These are phyloP conservation scores for Pseudoneurospora amorphoporcata DNA, from an alignment of 495 filamentous ascomycete genomes.

Conservation along the genomic window DNA sequence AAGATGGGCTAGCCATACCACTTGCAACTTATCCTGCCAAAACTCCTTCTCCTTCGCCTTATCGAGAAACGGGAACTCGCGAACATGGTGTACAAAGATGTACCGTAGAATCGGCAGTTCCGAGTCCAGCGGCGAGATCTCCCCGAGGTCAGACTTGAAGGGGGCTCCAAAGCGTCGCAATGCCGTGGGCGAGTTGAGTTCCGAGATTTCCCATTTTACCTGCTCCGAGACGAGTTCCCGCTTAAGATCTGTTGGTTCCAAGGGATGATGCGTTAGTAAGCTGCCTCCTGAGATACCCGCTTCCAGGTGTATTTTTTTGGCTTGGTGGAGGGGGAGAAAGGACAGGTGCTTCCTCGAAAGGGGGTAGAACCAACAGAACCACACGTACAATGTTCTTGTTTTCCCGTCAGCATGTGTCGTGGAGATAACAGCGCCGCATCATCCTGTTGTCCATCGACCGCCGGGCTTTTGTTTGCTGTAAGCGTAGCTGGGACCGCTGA, in stretches of 20 bases:
- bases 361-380: background rate
- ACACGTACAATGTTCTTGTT: constrained; percentile 93
- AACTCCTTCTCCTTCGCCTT: constrained; percentile 97
- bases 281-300: background rate
- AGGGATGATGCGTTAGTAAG: background rate
- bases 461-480: constrained; percentile 2
- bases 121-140: constrained; percentile 86
- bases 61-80: constrained; percentile 95
- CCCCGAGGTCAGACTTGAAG: constrained; percentile 83
- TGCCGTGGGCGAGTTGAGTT: constrained; percentile 88
- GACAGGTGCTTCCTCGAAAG: background rate
- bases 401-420: constrained; percentile 60
- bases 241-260: constrained; percentile 63
- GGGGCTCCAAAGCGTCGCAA: constrained; percentile 92
- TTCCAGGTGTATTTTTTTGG: background rate
- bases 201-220: constrained; percentile 76
- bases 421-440: constrained; percentile 7
- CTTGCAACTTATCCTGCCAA: constrained; percentile 96
- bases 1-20: constrained; percentile 46
- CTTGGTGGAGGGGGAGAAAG: constrained; percentile 18
- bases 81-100: constrained; percentile 96
- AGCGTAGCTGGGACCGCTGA: constrained; percentile 1
- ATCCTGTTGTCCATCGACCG: background rate
- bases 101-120: constrained; percentile 90
- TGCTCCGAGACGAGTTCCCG: constrained; percentile 87